phyloP scores from a whole-genome alignment of 495 filamentous ascomycete species.

The Letharia lupina region DNA sequence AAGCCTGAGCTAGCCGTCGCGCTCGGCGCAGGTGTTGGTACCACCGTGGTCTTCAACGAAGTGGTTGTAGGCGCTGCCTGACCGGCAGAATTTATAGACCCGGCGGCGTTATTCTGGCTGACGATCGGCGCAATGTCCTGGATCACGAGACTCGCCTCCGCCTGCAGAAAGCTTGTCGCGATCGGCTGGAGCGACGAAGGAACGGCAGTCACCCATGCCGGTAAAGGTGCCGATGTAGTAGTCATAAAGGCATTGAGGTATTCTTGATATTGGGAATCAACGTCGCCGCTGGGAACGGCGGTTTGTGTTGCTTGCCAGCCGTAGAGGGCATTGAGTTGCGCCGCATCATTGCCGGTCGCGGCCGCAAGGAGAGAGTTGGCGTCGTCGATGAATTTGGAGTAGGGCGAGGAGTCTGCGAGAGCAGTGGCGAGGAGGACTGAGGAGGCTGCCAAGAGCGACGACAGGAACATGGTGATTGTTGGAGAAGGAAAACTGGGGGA shows the following conservation, averaged over 20 bases:
- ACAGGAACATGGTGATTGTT: not conserved
- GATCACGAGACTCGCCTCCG: not conserved
- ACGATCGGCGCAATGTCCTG: not conserved
- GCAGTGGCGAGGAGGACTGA: not conserved
- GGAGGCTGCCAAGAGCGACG: not conserved
- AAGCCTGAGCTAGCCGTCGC: not conserved
- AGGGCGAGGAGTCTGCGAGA: not conserved
- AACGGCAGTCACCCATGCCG: not conserved
- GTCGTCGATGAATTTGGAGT: constrained; percentile 4
- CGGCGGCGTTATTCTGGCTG: not conserved
- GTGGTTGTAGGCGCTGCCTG: not conserved
- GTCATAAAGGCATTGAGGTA: constrained; percentile 5
- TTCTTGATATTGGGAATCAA: not conserved
- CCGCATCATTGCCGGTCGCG: not conserved
- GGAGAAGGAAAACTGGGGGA: not conserved
- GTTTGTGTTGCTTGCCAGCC: constrained; percentile 1
- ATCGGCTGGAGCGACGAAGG: not conserved
- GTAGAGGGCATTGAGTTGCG: not conserved
- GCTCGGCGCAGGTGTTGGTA: not conserved
- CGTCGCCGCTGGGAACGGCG: not conserved
- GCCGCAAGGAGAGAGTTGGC: not conserved
- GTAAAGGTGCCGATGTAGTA: not conserved
- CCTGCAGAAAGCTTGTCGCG: not conserved
- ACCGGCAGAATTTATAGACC: not conserved
- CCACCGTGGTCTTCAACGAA: not conserved